Conservation (phyloP, 2,329 filamentous ascomycete species). For the Verticillium nubilum region DNA sequence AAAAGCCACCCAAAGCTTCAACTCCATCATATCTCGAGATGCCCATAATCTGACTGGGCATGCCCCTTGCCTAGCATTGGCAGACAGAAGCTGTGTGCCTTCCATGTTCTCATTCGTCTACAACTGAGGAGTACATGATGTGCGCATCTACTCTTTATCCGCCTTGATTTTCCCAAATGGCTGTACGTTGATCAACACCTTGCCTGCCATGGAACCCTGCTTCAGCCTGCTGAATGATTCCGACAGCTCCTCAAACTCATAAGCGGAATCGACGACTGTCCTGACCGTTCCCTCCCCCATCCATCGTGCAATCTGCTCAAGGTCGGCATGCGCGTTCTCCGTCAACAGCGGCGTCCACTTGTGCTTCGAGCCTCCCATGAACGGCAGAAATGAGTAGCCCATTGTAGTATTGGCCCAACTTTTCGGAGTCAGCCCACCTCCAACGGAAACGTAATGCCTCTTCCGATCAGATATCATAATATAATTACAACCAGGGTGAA, state of each 20-base stretch:
- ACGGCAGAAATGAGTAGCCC: constrained; percentile 25
- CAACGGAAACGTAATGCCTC: constrained; percentile 47
- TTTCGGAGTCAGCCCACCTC: constrained; percentile 26
- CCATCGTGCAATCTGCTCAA: constrained; percentile 47
- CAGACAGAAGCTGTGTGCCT: no score
- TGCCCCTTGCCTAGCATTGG: no score
- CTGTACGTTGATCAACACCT: no score
- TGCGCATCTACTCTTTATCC: no score
- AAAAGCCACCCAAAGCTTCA: no score
- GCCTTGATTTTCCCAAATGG: no score
- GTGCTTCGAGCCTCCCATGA: constrained; percentile 33
- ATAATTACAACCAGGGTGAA: constrained; percentile 44
- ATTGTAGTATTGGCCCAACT: constrained; percentile 16
- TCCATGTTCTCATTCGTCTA: no score
- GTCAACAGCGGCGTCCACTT: constrained; percentile 33
- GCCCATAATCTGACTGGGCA: no score
- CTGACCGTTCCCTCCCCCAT: constrained; percentile 52
- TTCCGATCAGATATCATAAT: constrained; percentile 37
- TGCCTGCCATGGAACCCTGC: constrained; percentile 27
- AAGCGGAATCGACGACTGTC: constrained; percentile 48
- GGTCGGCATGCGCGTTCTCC: constrained; percentile 35
- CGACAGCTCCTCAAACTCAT: constrained; percentile 47
- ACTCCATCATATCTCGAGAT: no score
- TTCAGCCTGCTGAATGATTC: constrained; percentile 55
- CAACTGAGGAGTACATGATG: no score